Conservation (phyloP, 768 basidiomycete genomes). For the Leccinellum luteum region DNA sequence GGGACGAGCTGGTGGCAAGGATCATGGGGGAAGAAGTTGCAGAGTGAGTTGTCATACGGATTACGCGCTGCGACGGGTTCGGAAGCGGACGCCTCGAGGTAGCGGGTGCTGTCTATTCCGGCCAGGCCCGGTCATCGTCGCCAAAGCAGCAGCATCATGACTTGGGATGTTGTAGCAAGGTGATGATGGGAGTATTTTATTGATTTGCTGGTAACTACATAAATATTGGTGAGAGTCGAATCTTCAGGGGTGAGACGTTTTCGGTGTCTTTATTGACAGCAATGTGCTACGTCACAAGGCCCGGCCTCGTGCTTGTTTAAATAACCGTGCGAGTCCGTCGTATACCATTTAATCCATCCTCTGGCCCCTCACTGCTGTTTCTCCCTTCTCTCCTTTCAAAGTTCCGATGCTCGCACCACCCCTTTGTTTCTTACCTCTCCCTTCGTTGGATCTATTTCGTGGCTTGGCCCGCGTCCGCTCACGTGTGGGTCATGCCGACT, state of each 20-base stretch:
- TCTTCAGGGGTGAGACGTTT: too few species aligned
- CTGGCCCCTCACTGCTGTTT: background rate
- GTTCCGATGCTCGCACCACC: background rate
- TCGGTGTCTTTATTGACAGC: too few species aligned
- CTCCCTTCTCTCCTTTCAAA: background rate
- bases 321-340: background rate
- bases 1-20: conserved; percentile 66
- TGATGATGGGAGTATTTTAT: background rate
- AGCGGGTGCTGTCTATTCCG: too few species aligned
- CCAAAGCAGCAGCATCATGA: too few species aligned
- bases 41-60: conserved; percentile 5
- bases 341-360: background rate
- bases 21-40: conserved; percentile 52
- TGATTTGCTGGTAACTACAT: background rate
- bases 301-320: too few species aligned
- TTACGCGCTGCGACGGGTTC: background rate
- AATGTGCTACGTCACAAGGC: background rate
- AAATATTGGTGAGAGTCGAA: background rate
- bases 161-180: too few species aligned
- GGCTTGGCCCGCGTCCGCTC: background rate
- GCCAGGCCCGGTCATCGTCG: background rate
- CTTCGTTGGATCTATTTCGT: background rate
- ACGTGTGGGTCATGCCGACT: background rate
- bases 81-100: background rate
- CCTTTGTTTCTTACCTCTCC: background rate